Evolutionary conservation across 2,329 filamentous ascomycete species (phyloP).

Genomic region (Talaromyces sp.): DNA sequence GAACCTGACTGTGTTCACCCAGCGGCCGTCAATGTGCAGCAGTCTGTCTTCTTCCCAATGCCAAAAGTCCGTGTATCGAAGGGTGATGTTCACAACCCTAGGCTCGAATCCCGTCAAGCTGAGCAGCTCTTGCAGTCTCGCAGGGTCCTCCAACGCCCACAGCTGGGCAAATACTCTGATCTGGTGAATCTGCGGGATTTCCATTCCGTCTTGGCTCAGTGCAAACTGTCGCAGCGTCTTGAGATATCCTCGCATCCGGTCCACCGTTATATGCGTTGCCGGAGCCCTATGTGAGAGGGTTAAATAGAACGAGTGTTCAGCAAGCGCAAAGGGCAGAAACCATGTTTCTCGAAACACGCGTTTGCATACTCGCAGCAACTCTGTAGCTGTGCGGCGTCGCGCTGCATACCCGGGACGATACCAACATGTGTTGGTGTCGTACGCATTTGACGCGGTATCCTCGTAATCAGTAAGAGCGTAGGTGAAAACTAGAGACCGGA

Average conservation of each 20-base stretch:
- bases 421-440: constrained; percentile 31
- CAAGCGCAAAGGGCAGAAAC: constrained; percentile 38
- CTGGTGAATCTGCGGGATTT: constrained; percentile 21
- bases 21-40: constrained; percentile 32
- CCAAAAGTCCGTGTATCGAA: constrained; percentile 50
- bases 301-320: constrained; percentile 39
- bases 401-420: constrained; percentile 39
- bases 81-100: constrained; percentile 38
- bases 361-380: constrained; percentile 41
- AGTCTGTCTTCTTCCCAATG: constrained; percentile 36
- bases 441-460: constrained; percentile 21
- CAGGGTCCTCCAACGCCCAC: constrained; percentile 30
- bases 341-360: constrained; percentile 40
- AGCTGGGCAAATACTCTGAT: constrained; percentile 43
- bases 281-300: constrained; percentile 27
- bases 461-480: constrained; percentile 36
- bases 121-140: constrained; percentile 22
- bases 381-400: constrained; percentile 29
- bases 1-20: constrained; percentile 31
- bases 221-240: constrained; percentile 17
- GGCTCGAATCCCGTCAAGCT: constrained; percentile 27
- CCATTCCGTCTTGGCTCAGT: constrained; percentile 6
- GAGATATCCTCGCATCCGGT: constrained; percentile 16
- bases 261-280: constrained; percentile 8
- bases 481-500: constrained; percentile 46